These are phyloP conservation scores for Trichophyton equinum DNA, from an alignment of 2,329 filamentous ascomycete species.

Conservation along the genomic window DNA sequence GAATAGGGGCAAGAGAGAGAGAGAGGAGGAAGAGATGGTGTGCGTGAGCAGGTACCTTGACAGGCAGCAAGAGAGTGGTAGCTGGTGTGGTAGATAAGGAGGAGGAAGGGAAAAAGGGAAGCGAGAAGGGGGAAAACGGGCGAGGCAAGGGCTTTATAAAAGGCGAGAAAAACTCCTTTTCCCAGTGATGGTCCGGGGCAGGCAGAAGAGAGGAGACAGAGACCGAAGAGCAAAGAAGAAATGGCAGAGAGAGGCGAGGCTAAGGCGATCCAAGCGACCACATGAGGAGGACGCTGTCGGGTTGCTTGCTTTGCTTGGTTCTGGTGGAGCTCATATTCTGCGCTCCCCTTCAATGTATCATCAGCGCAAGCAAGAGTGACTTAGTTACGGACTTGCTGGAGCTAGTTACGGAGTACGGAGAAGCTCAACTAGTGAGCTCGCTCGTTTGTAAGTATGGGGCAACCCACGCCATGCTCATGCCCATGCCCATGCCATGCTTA, in stretches of 20 bases:
- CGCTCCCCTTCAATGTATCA: not conserved
- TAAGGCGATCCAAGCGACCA: constrained; percentile 5
- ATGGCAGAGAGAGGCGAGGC: not conserved
- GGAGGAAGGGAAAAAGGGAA: not conserved
- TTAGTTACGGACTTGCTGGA: not conserved
- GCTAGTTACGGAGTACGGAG: not conserved
- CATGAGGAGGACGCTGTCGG: not conserved
- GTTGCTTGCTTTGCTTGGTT: not conserved
- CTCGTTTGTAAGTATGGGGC: not conserved
- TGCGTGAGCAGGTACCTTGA: not conserved
- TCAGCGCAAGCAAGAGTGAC: not conserved
- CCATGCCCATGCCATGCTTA: no score
- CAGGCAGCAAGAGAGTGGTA: not conserved
- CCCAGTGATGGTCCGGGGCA: not conserved
- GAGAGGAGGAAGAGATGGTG: not conserved
- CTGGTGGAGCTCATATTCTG: not conserved
- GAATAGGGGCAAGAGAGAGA: not conserved
- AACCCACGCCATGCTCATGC: not conserved
- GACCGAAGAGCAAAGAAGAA: not conserved
- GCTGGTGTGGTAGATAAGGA: not conserved
- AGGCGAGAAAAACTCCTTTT: not conserved
- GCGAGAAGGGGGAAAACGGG: not conserved
- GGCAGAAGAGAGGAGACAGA: not conserved
- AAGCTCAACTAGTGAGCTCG: not conserved
- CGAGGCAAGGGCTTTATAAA: not conserved